Percentiles rank a stretch among this genome's conserved stretches.
phyloP scores from a whole-genome alignment of 257 asterid species.

The Przewalskia tangutica region DNA sequence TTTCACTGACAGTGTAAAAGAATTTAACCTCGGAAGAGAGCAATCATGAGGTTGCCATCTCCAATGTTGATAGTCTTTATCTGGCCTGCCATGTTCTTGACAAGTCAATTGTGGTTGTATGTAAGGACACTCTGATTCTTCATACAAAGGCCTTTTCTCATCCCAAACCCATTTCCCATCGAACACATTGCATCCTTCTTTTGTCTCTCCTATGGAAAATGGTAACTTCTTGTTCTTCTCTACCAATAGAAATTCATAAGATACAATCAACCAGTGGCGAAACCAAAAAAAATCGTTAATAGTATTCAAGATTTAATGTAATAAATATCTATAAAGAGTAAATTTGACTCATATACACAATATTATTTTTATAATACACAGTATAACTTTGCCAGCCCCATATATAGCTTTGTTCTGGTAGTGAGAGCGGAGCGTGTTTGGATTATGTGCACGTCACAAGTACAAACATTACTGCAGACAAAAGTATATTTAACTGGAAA shows the following conservation, averaged over 20 bases:
- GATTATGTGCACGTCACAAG: neutral
- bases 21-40: conserved; percentile 58
- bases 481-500: neutral
- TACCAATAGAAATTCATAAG: neutral
- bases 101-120: conserved; percentile 94
- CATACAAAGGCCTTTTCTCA: conserved; percentile 56
- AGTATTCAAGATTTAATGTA: neutral
- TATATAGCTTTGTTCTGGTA: neutral
- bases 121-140: conserved; percentile 81
- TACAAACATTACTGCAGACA: neutral
- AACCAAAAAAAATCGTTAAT: neutral
- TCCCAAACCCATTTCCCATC: conserved; percentile 63
- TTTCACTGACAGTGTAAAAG: neutral
- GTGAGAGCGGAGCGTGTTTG: neutral
- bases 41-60: conserved; percentile 93
- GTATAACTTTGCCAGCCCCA: neutral
- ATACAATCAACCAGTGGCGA: neutral
- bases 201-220: conserved; percentile 22
- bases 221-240: conserved; percentile 23
- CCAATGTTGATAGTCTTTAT: conserved; percentile 66
- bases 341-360: neutral
- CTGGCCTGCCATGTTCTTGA: conserved; percentile 80
- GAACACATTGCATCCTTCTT: conserved; percentile 39
- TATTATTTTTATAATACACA: neutral
- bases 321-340: neutral